Base-by-base conservation (phyloP, 2,329 filamentous ascomycete species). In the Dryadomyces sulphureus region DNA sequence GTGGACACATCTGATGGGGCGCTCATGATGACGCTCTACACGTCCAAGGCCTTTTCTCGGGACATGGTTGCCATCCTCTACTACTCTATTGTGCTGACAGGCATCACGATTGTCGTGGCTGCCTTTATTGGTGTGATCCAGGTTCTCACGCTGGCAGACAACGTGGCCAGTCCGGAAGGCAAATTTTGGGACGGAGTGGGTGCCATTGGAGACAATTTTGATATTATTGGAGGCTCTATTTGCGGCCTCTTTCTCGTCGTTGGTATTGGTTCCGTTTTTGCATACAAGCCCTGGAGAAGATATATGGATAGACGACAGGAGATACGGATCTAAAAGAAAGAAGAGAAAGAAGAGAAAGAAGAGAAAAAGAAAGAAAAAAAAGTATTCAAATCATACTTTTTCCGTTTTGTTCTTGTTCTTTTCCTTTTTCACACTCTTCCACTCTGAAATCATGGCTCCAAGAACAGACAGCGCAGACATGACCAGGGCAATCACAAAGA, bases 11-110 rank as follows among this genome's bases (percentile, higher is more conserved):
- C 81, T 0, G 92, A 96, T 55, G 90, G 90, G 21, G 90, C 90
- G 1, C 70, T 95, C 19, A 96, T 96, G 89, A 89, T 94, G 77
- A 81, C 83, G 1, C 69, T 96, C 1, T 96, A 98, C 63, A 88
- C 89, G 0, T 84, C 81, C 35, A 85, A 76, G 50, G 69, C 82
- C 25, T 80, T 93, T 41, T 79, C 85, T 0, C 71, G 83, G 48
- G 89, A 96, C 56, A 74, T 75, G 1, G 77, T 96, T n/a, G 88
- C 89, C 0, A 89, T 95, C 41, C 66, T 94, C 1, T 96, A 96
- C 65, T 96, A 95, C 64, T 93, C 87, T 12, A 84, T 90, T 53
- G 83, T 94, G 0, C 70, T 94, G 24, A 94, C 87, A 0, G 77
- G 74, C 3, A 76, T 94, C 44, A 95, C 88, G 0, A 83, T 94